Percentiles rank a stretch among this genome's conserved stretches.
Evolutionary conservation across 108 stramenopile genomes (phyloP).

Genomic region (Skeletonema costatum): DNA sequence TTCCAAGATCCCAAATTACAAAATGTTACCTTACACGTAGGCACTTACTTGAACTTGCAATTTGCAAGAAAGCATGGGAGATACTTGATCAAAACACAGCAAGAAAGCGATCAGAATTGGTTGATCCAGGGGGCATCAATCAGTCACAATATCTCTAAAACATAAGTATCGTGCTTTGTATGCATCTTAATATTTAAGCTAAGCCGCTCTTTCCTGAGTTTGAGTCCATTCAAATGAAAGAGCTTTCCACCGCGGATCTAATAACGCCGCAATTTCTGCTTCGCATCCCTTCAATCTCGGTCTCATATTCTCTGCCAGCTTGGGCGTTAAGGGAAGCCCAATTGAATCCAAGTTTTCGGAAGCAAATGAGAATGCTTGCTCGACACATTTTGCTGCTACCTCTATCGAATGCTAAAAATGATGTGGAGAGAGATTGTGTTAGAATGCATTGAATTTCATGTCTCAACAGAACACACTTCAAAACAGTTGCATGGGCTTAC

Average conservation of each 20-base stretch:
- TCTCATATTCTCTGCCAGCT: slow-evolving; percentile 75
- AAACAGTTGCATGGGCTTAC: slow-evolving; percentile 2
- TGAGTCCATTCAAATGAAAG: slow-evolving; percentile 66
- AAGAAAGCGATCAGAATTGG: too few species aligned
- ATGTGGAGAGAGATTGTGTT: background rate
- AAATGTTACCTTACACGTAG: too few species aligned
- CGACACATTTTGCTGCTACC: slow-evolving; percentile 82
- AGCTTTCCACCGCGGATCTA: slow-evolving; percentile 67
- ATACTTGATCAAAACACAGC: too few species aligned
- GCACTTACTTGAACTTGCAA: too few species aligned
- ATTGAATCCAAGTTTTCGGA: slow-evolving; percentile 81
- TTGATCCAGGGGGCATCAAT: too few species aligned
- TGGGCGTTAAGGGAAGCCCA: slow-evolving; percentile 81
- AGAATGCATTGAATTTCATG: background rate
- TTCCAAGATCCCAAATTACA: too few species aligned
- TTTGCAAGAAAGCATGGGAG: too few species aligned
- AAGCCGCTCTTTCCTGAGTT: background rate
- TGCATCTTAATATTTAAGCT: background rate
- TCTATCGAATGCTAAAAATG: slow-evolving; percentile 59
- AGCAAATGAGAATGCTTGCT: slow-evolving; percentile 85
- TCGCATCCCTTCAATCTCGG: slow-evolving; percentile 84
- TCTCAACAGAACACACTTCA: background rate
- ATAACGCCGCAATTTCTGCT: slow-evolving; percentile 66
- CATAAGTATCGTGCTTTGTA: too few species aligned
- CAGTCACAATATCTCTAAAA: too few species aligned